Evolutionary conservation across 305 asterid genomes (phyloP), one percentile per base, ranked within the genome.

Genomic region (Fraxinus baroniana): DNA sequence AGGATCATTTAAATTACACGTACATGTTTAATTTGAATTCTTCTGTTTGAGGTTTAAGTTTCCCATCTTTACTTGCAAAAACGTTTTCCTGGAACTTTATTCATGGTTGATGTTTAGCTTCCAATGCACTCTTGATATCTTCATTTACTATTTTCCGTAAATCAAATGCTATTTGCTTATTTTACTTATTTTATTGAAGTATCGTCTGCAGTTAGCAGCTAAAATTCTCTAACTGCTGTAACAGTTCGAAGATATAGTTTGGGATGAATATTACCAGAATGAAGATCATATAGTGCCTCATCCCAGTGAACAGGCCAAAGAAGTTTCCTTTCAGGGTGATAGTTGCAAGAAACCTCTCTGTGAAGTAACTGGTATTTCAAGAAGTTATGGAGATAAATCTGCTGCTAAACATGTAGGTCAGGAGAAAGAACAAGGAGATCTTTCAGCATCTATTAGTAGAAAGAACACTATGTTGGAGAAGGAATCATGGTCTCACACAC

Each of bases 261-360:
- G 93, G 93, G 90, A 88, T 83, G 91, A 88, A 75, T 83, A 87
- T 85, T 89, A 80, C 83, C 86, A 78, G 77, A 76, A 80, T 18
- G 90, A 84, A 73, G 93, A 90, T 81, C 93, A 87, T 85, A 87
- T 85, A 83, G 93, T 87, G 30, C 90, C 93, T 8, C 86, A 78
- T 83, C 86, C 86, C 30, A 28, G 68, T 62, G 82, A 46, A 49
- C 84, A 35, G 66, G 64, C 85, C 37, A 77, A 76, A 77, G 85
- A 86, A 46, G 76, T 80, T 60, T 74, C 85, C 79, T 83, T 81
- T 68, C 82, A 24, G 7, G 81, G 80, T 33, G 89, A 82, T 79
- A 85, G 80, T 78, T 72, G 72, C 76, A 85, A 86, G 83, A 86
- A 79, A 52, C 79, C 84, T 70, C 86, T 84, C 41, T 79, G 35